Base-by-base conservation (phyloP, 2,329 filamentous ascomycete genomes). In the Penicillium sp. region DNA sequence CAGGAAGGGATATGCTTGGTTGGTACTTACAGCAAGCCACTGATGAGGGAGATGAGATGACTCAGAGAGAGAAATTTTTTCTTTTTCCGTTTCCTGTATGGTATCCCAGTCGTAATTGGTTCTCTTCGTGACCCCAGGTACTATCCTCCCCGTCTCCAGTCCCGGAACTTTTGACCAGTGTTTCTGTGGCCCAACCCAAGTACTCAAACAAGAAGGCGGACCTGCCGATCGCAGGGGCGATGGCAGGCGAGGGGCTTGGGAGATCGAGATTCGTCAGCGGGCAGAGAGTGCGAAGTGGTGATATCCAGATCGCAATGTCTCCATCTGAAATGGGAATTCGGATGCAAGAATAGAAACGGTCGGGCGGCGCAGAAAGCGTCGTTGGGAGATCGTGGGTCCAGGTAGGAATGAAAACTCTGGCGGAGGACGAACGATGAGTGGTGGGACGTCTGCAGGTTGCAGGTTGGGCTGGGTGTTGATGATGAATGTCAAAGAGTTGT, bases 201-300 rank as follows among this genome's bases (percentile, higher is more conserved):
- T 29, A 54, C 55, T 43, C 46, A 44, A 44, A 47, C 47, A 34
- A 50, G 51, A 54, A 49, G 49, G 44, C 56, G 47, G 50, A 50
- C 53, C 49, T 57, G 62, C 61, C 63, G 62, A 64, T 63, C 57
- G 56, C 55, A 51, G 44, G 44, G 50, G 52, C 55, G 59, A 62
- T 59, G 59, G 58, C 53, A 56, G 55, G 44, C 45, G 55, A 52
- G 44, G 45, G 53, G 49, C 9, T 2, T 4, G 55, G 37, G 50
- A 54, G 51, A 56, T 60, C 54, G 56, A 50, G 56, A 56, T 55
- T 52, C 61, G 62, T 66, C 63, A 66, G 54, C 62, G 60, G 56
- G 55, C 50, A 49, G 57, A 62, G 49, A 53, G 52, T 54, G 55
- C 51, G 44, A 55, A 50, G 51, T 57, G 47, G 52, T 52, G 56